Conservation (phyloP, 202 grass and related monocot species). For the Musa balbisiana region DNA sequence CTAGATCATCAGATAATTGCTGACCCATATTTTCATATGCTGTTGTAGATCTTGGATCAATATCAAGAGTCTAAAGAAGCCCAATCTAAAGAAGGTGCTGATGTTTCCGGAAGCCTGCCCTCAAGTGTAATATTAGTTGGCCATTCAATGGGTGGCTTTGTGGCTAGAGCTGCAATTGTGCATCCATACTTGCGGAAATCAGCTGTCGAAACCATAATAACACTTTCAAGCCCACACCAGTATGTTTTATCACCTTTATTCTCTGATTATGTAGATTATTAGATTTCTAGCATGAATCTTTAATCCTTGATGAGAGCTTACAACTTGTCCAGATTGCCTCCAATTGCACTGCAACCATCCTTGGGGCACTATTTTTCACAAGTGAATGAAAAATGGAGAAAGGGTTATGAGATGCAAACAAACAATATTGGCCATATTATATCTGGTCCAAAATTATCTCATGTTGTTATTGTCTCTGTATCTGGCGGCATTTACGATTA, state of each 20-base stretch:
- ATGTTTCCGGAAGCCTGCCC: constrained; percentile 46
- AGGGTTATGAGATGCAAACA: constrained; percentile 49
- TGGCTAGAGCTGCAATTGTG: constrained; percentile 81
- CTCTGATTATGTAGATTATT: constrained; percentile 11
- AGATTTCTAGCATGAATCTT: constrained; percentile 6
- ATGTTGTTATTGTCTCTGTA: constrained; percentile 83
- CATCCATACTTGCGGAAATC: constrained; percentile 69
- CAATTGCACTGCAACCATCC: constrained; percentile 85
- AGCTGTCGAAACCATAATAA: constrained; percentile 78
- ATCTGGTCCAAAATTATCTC: constrained; percentile 48
- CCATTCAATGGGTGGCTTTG: constrained; percentile 99
- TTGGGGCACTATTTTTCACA: constrained; percentile 83
- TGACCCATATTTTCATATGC: constrained; percentile 9
- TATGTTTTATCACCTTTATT: constrained; percentile 37
- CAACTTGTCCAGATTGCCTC: constrained; percentile 65
- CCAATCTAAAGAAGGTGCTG: constrained; percentile 48
- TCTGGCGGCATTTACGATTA: constrained; percentile 90
- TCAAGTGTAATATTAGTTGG: constrained; percentile 86
- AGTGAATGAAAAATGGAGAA: constrained; percentile 94
- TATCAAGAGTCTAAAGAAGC: constrained; percentile 73
- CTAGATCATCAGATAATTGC: background rate
- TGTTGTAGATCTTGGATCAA: constrained; percentile 81
- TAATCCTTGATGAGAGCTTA: constrained; percentile 9
- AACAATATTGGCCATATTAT: constrained; percentile 26
- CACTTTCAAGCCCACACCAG: constrained; percentile 96